These are phyloP conservation scores for Alternaria alternata DNA, from an alignment of 2,329 filamentous ascomycete genomes.

Conservation along the genomic window DNA sequence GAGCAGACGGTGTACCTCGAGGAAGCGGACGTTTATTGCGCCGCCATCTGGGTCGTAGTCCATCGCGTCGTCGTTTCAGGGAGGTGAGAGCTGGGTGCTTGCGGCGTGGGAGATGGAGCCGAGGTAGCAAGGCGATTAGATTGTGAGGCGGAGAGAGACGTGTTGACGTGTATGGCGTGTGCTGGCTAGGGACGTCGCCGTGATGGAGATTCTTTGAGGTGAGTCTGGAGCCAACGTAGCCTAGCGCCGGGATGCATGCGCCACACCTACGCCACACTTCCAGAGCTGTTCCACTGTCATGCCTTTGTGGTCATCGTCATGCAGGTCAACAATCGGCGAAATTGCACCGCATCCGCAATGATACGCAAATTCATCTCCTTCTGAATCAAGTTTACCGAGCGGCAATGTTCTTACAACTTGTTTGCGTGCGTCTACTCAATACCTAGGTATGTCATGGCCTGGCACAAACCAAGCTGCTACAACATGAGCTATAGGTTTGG, in stretches of 20 bases:
- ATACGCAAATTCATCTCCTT: neutral
- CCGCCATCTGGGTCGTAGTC: conserved; percentile 61
- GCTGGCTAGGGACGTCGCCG: conserved; percentile 18
- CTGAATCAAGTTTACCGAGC: neutral
- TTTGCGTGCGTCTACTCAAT: neutral
- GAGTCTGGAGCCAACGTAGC: conserved; percentile 19
- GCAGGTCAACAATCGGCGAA: neutral
- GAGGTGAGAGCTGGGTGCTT: conserved; percentile 21
- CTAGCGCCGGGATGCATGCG: conserved; percentile 18
- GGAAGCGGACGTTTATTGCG: conserved; percentile 50
- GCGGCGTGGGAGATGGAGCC: conserved; percentile 14
- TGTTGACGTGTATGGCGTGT: conserved; percentile 29
- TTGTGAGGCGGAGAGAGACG: conserved; percentile 24
- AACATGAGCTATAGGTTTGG: neutral
- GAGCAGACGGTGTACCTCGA: conserved; percentile 44
- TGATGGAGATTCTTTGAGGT: conserved; percentile 32
- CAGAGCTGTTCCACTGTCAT: neutral
- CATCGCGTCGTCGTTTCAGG: conserved; percentile 49
- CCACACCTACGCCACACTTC: conserved; percentile 14
- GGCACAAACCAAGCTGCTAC: neutral
- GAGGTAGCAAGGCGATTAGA: conserved; percentile 28
- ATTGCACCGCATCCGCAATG: neutral
- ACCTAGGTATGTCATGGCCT: neutral
- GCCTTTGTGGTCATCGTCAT: conserved; percentile 1
- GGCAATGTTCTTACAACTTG: neutral